phyloP scores from a whole-genome alignment of 305 asterid genomes.

The Solanum hybrid region DNA sequence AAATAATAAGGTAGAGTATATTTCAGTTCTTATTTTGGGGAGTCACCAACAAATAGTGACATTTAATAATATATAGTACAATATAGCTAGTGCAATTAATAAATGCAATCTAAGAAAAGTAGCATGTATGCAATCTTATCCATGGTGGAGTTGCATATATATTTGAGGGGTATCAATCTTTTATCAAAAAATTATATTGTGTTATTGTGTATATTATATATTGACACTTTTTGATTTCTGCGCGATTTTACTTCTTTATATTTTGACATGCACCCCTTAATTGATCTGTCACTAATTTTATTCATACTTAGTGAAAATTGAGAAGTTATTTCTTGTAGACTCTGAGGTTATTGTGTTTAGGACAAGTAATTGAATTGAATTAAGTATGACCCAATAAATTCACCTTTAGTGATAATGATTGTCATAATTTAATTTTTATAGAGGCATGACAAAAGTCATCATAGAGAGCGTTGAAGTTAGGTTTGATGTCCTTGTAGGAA shows the following conservation, averaged over 20 bases:
- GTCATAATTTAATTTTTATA: background rate
- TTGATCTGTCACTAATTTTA: background rate
- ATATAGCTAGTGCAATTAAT: background rate
- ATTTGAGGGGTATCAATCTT: background rate
- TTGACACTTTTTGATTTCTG: rapidly evolving
- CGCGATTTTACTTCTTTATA: too few species aligned
- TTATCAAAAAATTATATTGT: too few species aligned
- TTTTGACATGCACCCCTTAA: background rate
- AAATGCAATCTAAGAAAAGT: background rate
- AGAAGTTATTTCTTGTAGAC: background rate
- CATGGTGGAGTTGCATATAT: background rate
- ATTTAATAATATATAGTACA: background rate
- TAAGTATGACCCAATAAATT: background rate
- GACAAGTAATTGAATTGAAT: background rate
- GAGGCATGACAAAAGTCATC: constrained; percentile 2
- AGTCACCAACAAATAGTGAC: background rate
- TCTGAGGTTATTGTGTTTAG: too few species aligned
- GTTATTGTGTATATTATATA: too few species aligned
- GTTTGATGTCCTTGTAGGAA: background rate
- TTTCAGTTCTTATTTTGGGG: background rate
- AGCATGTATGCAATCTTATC: background rate
- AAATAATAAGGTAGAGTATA: background rate
- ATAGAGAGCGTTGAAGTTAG: background rate
- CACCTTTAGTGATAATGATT: background rate
- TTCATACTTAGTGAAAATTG: background rate